Conservation (phyloP, 2,329 filamentous ascomycete species). For the Rutstroemia sp. region DNA sequence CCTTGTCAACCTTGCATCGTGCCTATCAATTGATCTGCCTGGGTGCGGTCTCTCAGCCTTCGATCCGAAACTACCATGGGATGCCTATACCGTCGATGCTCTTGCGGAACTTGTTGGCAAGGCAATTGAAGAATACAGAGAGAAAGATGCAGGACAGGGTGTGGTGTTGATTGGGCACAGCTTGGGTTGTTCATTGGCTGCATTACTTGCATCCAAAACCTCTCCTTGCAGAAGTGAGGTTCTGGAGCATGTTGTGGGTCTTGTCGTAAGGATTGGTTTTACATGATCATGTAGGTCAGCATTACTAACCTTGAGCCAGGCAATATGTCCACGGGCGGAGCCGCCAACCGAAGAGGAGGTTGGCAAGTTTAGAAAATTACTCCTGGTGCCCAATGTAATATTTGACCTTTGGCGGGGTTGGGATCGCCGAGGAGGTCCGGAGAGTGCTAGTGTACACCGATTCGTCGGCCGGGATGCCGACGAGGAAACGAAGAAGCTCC, state of each 20-base stretch:
- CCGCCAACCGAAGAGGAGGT: conserved; percentile 50
- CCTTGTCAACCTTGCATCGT: conserved; percentile 74
- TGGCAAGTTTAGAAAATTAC: conserved; percentile 45
- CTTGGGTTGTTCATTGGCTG: conserved; percentile 76
- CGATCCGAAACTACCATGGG: conserved; percentile 54
- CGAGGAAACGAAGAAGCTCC: conserved; percentile 56
- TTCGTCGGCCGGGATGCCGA: conserved; percentile 67
- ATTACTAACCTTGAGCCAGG: conserved; percentile 2
- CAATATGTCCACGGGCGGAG: conserved; percentile 69
- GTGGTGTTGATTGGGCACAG: conserved; percentile 83
- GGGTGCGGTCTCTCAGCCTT: conserved; percentile 81
- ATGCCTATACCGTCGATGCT: conserved; percentile 71
- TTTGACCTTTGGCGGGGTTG: conserved; percentile 72
- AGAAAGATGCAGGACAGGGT: conserved; percentile 56
- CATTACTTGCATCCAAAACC: conserved; percentile 52
- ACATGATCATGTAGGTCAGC: background rate
- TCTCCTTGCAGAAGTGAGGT: conserved; percentile 45
- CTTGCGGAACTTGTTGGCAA: conserved; percentile 67
- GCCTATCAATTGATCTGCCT: conserved; percentile 81
- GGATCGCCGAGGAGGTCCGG: conserved; percentile 70
- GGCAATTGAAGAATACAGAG: conserved; percentile 67
- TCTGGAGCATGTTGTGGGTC: conserved; percentile 60
- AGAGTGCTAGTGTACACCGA: conserved; percentile 71
- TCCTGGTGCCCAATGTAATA: conserved; percentile 61
- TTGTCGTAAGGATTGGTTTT: conserved; percentile 47